Evolutionary conservation across 306 rosid species (phyloP).

Genomic region (Dryas octopetala): DNA sequence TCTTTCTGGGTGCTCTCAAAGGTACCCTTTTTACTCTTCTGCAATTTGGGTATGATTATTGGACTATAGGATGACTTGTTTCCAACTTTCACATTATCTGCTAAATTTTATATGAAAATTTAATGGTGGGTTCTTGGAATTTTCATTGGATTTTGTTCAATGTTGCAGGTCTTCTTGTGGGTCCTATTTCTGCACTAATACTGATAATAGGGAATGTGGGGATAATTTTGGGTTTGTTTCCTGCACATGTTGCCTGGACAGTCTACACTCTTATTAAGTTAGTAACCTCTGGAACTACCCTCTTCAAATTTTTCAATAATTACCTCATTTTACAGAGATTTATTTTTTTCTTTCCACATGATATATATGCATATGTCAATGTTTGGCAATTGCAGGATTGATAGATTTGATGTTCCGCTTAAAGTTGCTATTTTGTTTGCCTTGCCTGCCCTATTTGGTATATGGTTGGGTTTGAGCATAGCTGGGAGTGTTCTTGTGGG

Average conservation of each 20-base stretch:
- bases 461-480: constrained; percentile 81
- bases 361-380: background rate
- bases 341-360: background rate
- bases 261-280: constrained; percentile 64
- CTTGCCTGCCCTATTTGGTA: constrained; percentile 69
- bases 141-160: constrained; percentile 5
- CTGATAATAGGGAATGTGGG: constrained; percentile 68
- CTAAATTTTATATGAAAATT: constrained; percentile 17
- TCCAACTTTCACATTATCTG: background rate
- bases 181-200: constrained; percentile 66
- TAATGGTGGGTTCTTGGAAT: constrained; percentile 30
- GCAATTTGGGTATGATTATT: background rate
- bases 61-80: background rate
- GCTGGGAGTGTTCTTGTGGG: constrained; percentile 76
- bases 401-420: constrained; percentile 58
- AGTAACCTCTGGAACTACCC: background rate
- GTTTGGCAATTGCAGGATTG: constrained; percentile 50
- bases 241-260: constrained; percentile 82
- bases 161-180: constrained; percentile 66
- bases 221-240: constrained; percentile 62
- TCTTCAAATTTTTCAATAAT: background rate
- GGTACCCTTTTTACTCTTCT: constrained; percentile 43
- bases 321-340: background rate
- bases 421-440: constrained; percentile 65
- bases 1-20: constrained; percentile 70